Conservation (phyloP, 106 monocot species). For the Dendrobium chrysotoxum region DNA sequence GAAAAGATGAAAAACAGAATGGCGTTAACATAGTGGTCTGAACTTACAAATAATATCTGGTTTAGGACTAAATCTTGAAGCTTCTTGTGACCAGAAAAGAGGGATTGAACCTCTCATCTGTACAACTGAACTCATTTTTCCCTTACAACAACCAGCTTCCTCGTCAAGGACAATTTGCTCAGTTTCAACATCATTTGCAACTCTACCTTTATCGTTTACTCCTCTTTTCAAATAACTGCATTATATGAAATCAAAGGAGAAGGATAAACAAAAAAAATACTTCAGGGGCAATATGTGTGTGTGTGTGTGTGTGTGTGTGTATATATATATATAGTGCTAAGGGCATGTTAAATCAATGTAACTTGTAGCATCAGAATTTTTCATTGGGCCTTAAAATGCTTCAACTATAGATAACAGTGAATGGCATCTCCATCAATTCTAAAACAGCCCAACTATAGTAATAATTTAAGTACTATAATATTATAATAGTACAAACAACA, state of each 20-base stretch:
- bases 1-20: not conserved
- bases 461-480: too few species aligned
- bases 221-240: constrained; percentile 96
- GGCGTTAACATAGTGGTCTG: not conserved
- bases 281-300: not conserved
- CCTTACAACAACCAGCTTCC: constrained; percentile 67
- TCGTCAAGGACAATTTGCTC: constrained; percentile 96
- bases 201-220: constrained; percentile 91
- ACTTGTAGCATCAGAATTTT: not conserved
- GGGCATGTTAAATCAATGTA: too few species aligned
- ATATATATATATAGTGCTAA: not conserved
- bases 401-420: not conserved
- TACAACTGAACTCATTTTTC: constrained; percentile 92
- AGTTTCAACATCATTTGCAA: constrained; percentile 99
- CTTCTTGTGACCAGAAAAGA: constrained; percentile 99
- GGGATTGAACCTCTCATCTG: constrained; percentile 99
- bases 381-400: not conserved
- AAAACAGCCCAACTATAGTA: too few species aligned
- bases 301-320: not conserved
- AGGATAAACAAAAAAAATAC: not conserved
- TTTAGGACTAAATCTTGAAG: constrained; percentile 97
- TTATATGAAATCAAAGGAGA: not conserved
- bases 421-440: too few species aligned
- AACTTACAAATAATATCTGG: constrained; percentile 93
- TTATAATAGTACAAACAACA: too few species aligned